Conservation (phyloP, 441 rosid genomes). For the Manihot esculenta region DNA sequence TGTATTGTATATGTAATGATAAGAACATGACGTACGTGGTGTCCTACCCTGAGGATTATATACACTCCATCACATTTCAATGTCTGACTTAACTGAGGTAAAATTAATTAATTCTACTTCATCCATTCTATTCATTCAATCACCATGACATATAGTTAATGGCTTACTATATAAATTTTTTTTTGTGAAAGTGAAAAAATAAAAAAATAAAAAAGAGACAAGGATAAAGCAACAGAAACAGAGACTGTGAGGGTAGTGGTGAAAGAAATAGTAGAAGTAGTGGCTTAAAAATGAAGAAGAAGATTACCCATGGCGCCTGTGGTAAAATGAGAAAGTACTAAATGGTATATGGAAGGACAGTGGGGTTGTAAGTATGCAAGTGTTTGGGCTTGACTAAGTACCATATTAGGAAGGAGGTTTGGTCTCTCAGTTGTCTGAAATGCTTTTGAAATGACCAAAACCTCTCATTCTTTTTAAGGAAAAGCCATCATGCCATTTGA, state of each 20-base stretch:
- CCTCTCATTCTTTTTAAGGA: slow-evolving; percentile 56
- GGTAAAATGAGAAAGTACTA: slow-evolving; percentile 1
- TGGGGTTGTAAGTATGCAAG: slow-evolving; percentile 24
- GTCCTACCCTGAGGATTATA: slow-evolving; percentile 2
- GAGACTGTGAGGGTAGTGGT: not conserved
- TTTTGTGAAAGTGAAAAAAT: too few species aligned
- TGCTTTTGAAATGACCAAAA: slow-evolving; percentile 50
- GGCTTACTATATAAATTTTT: too few species aligned
- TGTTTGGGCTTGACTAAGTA: slow-evolving; percentile 27
- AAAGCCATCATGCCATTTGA: slow-evolving; percentile 75
- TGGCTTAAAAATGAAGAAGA: not conserved
- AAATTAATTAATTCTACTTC: too few species aligned
- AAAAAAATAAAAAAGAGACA: too few species aligned
- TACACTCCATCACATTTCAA: slow-evolving; percentile 22
- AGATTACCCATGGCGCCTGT: not conserved
- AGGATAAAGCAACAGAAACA: not conserved
- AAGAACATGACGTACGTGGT: slow-evolving; percentile 22
- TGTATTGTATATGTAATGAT: not conserved
- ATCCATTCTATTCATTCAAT: too few species aligned
- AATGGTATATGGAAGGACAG: not conserved
- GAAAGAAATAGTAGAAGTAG: too few species aligned
- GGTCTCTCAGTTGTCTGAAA: slow-evolving; percentile 45
- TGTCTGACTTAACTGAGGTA: slow-evolving; percentile 23
- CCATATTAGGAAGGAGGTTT: slow-evolving; percentile 37
- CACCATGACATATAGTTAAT: too few species aligned